Conservation (phyloP, 2,329 filamentous ascomycete species). For the Aureobasidium mangrovei region DNA sequence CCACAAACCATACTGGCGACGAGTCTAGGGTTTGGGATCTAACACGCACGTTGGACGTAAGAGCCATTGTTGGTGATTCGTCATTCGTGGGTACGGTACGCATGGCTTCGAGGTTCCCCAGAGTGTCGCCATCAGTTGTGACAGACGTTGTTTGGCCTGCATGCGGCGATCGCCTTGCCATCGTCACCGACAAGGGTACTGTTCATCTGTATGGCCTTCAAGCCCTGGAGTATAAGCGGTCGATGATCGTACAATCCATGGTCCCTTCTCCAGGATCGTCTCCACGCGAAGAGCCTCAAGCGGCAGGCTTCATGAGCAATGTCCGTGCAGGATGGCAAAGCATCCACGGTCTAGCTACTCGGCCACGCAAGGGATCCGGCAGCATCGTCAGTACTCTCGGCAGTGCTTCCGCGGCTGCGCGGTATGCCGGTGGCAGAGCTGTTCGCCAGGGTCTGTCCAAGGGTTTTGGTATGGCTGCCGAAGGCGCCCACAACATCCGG, state of each 20-base stretch:
- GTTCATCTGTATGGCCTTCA: slow-evolving; percentile 65
- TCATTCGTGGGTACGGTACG: slow-evolving; percentile 32
- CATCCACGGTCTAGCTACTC: slow-evolving; percentile 56
- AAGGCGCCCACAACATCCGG: slow-evolving; percentile 60
- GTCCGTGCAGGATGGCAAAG: slow-evolving; percentile 16
- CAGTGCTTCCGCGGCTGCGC: slow-evolving; percentile 36
- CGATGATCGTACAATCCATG: slow-evolving; percentile 1
- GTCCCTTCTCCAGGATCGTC: slow-evolving; percentile 16
- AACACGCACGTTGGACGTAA: slow-evolving; percentile 46
- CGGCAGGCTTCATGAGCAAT: slow-evolving; percentile 16
- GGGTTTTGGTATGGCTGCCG: slow-evolving; percentile 62
- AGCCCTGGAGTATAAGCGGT: slow-evolving; percentile 4
- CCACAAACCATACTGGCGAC: slow-evolving; percentile 75
- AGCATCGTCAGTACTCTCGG: slow-evolving; percentile 27
- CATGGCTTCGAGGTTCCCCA: slow-evolving; percentile 70
- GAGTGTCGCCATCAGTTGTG: slow-evolving; percentile 85
- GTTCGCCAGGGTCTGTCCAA: slow-evolving; percentile 66
- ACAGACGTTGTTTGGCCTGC: slow-evolving; percentile 86
- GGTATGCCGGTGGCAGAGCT: slow-evolving; percentile 58
- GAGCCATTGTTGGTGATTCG: slow-evolving; percentile 14
- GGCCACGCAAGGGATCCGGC: slow-evolving; percentile 30
- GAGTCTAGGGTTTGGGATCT: slow-evolving; percentile 76
- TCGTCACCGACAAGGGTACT: slow-evolving; percentile 92
- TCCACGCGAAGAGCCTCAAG: slow-evolving; percentile 12
- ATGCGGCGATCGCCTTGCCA: slow-evolving; percentile 71